Percentiles rank a stretch among this genome's conserved stretches.
These are phyloP conservation scores for Plasmodium vivax DNA, from an alignment of 169 alveolate species.

Conservation along the genomic window DNA sequence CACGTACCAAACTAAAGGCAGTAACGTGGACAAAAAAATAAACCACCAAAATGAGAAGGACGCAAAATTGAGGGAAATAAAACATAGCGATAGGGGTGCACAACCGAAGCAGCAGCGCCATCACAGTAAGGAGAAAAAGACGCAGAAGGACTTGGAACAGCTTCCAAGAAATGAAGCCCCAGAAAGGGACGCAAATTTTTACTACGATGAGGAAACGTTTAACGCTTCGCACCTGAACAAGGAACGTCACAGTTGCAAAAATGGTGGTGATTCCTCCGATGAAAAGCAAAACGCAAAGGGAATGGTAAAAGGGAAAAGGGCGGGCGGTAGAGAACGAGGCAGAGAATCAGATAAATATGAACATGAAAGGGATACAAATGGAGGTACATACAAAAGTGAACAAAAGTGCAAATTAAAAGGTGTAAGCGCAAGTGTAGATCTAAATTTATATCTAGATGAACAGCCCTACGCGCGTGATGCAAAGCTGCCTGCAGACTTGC, in stretches of 20 bases:
- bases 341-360: slow-evolving; percentile 2
- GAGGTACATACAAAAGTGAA: slow-evolving; percentile 4
- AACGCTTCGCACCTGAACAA: slow-evolving; percentile 3
- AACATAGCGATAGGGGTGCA: background rate
- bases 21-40: background rate
- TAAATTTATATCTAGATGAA: background rate
- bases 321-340: background rate
- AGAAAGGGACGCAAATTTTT: background rate
- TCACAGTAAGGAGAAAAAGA: background rate
- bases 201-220: slow-evolving; percentile 8
- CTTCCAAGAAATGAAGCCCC: background rate
- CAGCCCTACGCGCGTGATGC: slow-evolving; percentile 15
- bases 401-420: slow-evolving; percentile 4
- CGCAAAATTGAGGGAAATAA: background rate
- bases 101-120: background rate
- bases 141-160: background rate
- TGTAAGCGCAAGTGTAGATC: background rate
- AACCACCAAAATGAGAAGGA: slow-evolving; percentile 31
- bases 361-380: background rate
- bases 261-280: background rate
- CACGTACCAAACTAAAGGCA: background rate
- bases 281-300: slow-evolving; percentile 5
- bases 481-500: background rate
- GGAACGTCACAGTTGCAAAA: background rate
- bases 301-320: slow-evolving; percentile 7